phyloP scores from a whole-genome alignment of 768 basidiomycete species.

The Chalciporus chontae region DNA sequence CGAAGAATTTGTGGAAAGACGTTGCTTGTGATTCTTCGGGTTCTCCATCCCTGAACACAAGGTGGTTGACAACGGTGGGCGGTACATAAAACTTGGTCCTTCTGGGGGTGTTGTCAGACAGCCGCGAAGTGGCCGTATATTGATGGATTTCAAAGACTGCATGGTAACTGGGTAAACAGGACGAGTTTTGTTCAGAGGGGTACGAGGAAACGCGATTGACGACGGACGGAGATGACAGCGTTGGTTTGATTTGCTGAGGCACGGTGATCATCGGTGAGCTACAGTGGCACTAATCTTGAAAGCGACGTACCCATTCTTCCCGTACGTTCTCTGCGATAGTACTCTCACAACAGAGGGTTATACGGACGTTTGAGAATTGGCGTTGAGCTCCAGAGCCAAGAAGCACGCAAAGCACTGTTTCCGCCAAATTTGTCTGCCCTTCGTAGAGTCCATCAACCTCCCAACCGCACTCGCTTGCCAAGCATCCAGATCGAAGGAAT shows the following conservation, averaged over 20 bases:
- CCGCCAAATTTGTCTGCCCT: not conserved
- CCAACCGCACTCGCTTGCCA: too few relatives aligned
- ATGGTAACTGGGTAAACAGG: not conserved
- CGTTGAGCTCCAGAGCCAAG: not conserved
- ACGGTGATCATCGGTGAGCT: too few relatives aligned
- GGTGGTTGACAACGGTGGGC: not conserved
- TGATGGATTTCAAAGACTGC: not conserved
- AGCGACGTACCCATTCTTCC: too few relatives aligned
- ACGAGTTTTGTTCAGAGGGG: not conserved
- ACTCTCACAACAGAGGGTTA: not conserved
- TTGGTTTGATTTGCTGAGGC: not conserved
- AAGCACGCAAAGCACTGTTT: not conserved
- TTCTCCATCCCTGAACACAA: not conserved
- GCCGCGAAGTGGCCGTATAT: too few relatives aligned
- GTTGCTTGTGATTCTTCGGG: not conserved
- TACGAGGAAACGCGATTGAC: not conserved
- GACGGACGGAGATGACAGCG: not conserved
- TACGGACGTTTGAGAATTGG: constrained; percentile 1
- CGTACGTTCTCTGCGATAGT: not conserved
- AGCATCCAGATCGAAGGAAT: too few relatives aligned
- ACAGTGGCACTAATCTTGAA: too few relatives aligned
- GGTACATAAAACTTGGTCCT: too few relatives aligned
- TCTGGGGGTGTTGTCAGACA: not conserved
- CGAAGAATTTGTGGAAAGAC: not conserved
- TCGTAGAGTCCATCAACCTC: too few relatives aligned